Evolutionary conservation across 2,329 filamentous ascomycete genomes (phyloP).

Genomic region (Stachybotrys chlorohalonatus): DNA sequence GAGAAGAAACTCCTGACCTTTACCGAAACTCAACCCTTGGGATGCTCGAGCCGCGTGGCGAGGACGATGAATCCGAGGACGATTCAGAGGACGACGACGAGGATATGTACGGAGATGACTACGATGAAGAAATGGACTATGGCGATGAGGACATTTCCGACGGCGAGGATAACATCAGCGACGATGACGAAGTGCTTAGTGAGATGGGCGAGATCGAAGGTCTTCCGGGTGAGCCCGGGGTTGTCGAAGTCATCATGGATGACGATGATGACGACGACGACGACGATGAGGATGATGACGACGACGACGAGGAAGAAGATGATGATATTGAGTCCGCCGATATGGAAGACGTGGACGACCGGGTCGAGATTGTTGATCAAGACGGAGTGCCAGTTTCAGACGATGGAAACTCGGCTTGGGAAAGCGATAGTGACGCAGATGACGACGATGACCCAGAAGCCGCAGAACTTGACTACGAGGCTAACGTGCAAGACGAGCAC

Average conservation of each 20-base stretch:
- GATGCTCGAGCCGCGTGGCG: conserved; percentile 79
- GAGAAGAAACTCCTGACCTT: conserved; percentile 92
- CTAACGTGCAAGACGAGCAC: conserved; percentile 44
- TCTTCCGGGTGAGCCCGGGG: conserved; percentile 50
- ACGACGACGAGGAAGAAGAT: conserved; percentile 40
- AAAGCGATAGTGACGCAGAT: conserved; percentile 50
- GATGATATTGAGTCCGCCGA: conserved; percentile 35
- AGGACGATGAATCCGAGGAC: conserved; percentile 73
- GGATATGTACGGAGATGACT: conserved; percentile 89
- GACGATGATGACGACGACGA: conserved; percentile 55
- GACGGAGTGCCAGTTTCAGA: conserved; percentile 50
- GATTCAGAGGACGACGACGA: conserved; percentile 62
- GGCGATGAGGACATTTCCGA: conserved; percentile 72
- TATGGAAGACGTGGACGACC: conserved; percentile 44
- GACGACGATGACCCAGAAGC: conserved; percentile 44
- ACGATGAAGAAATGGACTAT: conserved; percentile 90
- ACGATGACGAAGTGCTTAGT: conserved; percentile 75
- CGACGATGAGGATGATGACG: conserved; percentile 51
- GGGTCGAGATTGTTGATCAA: conserved; percentile 53
- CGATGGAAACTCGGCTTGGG: conserved; percentile 52
- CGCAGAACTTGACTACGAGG: conserved; percentile 46
- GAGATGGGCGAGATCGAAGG: conserved; percentile 83
- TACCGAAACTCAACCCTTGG: conserved; percentile 94
- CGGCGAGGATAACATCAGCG: conserved; percentile 80
- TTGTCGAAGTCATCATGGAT: conserved; percentile 73